Base-by-base conservation (phyloP, 495 filamentous ascomycete genomes). In the Penicillium nucicola region DNA sequence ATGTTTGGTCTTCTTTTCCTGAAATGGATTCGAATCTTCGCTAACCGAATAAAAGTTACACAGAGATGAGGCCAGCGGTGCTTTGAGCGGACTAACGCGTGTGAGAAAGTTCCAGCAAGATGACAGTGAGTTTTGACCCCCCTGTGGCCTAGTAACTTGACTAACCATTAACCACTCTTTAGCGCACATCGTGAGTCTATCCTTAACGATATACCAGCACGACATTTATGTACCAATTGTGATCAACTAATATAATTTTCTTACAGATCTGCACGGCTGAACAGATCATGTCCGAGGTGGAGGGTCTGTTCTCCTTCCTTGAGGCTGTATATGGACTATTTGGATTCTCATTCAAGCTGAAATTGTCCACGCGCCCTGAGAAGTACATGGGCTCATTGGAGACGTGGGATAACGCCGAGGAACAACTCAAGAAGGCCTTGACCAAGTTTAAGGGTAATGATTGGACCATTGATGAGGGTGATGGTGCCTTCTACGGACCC, bases 401-500 rank as follows among this genome's bases (percentile, higher is more conserved):
- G 58, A 92, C 87, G 0, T 98, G 93, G 95, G 70, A 96, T 61
- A 76, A 81, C 35, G 95, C 93, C 15, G 95, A 97, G 64, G 76
- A 71, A 4, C 87, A 86, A 62, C 77, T 97, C 42, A 84, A 82
- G 58, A 74, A 79, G 36, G 88, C 92, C 23, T 75, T 98, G 49
- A 80, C 91, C 52, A 79, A 86, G 46, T 98, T 97, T 68, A 75
- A 78, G 34, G 86, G 87, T 39, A 75, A 84, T 13, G 72, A 86
- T 47, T 98, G 93, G 93, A 84, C 85, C 60, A 77, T 96, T 18
- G 93, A 97, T 59, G 83, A 88, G 42, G 92, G 92, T 40, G 93
- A 98, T 58, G 93, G 93, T 61, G 95, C 93, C 28, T 98, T 97
- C 74, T 97, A 97, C 61, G 95, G 93, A 1, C 93, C 93, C 2